Evolutionary conservation across 495 filamentous ascomycete species (phyloP).

Genomic region (Annulohypoxylon moriforme): DNA sequence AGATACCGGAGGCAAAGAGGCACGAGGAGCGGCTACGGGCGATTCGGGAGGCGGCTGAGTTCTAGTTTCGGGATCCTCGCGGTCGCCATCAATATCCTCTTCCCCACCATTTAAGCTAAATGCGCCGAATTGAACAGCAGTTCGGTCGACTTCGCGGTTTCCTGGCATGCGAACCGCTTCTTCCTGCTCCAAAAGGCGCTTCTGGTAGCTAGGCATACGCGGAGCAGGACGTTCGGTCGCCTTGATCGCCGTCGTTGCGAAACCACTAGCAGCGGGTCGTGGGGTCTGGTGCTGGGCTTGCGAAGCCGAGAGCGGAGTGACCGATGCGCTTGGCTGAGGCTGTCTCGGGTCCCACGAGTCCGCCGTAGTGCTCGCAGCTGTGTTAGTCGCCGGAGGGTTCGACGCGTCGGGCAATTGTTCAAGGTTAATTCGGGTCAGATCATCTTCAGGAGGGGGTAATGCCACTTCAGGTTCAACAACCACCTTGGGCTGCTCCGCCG

Average conservation of each 20-base stretch:
- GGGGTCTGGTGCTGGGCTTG: constrained; percentile 68
- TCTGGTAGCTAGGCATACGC: constrained; percentile 80
- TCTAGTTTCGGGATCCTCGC: constrained; percentile 94
- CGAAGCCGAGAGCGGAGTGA: constrained; percentile 65
- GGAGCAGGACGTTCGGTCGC: constrained; percentile 67
- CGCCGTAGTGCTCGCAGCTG: constrained; percentile 88
- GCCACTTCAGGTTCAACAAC: constrained; percentile 63
- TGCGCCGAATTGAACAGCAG: constrained; percentile 97
- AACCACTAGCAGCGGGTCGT: constrained; percentile 71
- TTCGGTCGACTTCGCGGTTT: constrained; percentile 93
- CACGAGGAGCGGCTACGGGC: constrained; percentile 86
- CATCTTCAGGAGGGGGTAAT: constrained; percentile 77
- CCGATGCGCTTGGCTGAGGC: constrained; percentile 56
- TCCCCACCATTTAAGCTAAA: constrained; percentile 86
- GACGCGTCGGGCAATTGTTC: constrained; percentile 88
- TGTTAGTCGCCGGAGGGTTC: constrained; percentile 76
- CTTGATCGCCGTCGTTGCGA: constrained; percentile 79
- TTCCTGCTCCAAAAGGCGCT: constrained; percentile 90
- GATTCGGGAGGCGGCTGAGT: constrained; percentile 95
- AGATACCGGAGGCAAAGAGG: constrained; percentile 83
- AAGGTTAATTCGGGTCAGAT: constrained; percentile 90
- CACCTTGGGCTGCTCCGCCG: constrained; percentile 49
- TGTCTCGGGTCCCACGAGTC: constrained; percentile 81
- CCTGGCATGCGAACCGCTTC: constrained; percentile 98
- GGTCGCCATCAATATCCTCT: constrained; percentile 90